A percentile compares a stretch with the other conserved stretches of the same genome.
phyloP scores from a whole-genome alignment of 306 rosid species.

The Vigna hirtella region DNA sequence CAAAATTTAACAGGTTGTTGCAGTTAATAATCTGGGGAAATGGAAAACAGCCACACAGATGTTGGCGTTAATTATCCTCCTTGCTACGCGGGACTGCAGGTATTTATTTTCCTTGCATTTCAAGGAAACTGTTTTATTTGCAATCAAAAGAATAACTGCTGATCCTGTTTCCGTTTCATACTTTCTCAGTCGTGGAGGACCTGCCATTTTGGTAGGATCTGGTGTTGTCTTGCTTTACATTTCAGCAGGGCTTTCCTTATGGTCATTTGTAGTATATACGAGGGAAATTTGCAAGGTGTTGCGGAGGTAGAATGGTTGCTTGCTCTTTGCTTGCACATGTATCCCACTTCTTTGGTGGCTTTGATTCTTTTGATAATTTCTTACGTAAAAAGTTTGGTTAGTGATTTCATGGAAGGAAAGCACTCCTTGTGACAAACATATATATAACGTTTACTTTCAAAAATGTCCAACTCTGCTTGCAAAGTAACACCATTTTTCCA shows the following conservation, averaged over 20 bases:
- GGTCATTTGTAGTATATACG: constrained; percentile 83
- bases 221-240: constrained; percentile 84
- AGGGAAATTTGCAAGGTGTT: constrained; percentile 79
- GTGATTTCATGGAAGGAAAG: constrained; percentile 41
- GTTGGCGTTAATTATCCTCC: constrained; percentile 79
- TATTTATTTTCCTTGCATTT: constrained; percentile 39
- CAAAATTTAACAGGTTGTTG: constrained; percentile 72
- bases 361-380: constrained; percentile 39
- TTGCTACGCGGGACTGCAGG: constrained; percentile 94
- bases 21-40: constrained; percentile 97
- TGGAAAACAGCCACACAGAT: constrained; percentile 99
- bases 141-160: constrained; percentile 4
- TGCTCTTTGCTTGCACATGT: constrained; percentile 36
- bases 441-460: constrained; percentile 31
- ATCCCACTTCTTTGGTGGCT: constrained; percentile 34
- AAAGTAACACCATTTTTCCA: constrained; percentile 36
- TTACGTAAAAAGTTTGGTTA: constrained; percentile 27
- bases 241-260: constrained; percentile 90
- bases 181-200: constrained; percentile 74
- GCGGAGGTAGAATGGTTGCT: constrained; percentile 55
- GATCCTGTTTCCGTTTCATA: background rate
- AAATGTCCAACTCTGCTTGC: constrained; percentile 10
- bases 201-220: constrained; percentile 62
- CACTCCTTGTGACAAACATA: constrained; percentile 35
- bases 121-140: constrained; percentile 23